Percentiles rank a stretch among this genome's conserved stretches.
These are phyloP conservation scores for Dioscorea alata DNA, from an alignment of 106 monocot species.

Conservation along the genomic window DNA sequence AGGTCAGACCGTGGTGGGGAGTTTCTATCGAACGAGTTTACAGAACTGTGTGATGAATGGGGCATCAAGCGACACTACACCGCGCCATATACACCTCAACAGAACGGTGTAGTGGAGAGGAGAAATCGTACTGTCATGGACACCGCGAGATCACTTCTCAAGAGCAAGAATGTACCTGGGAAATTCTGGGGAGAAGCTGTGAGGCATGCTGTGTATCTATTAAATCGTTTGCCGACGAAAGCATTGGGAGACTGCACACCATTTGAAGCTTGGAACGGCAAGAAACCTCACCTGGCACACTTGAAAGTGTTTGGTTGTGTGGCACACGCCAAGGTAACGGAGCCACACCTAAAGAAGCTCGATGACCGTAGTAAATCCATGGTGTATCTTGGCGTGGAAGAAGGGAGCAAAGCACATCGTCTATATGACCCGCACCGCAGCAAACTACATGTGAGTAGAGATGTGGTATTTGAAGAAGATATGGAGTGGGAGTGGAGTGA, in stretches of 20 bases:
- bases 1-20: no score
- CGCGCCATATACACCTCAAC: conserved; percentile 7
- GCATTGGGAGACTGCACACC: conserved; percentile 1
- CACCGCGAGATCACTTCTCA: conserved; percentile 11
- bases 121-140: conserved; percentile 6
- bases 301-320: conserved; percentile 14
- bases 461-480: conserved; percentile 11
- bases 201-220: conserved; percentile 9
- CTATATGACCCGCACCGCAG: not conserved
- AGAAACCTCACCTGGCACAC: conserved; percentile 5
- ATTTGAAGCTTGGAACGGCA: conserved; percentile 7
- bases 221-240: conserved; percentile 16
- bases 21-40: not conserved
- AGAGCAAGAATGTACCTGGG: conserved; percentile 10
- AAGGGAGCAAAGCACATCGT: not conserved
- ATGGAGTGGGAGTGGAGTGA: no score
- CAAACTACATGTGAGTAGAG: not conserved
- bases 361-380: conserved; percentile 4
- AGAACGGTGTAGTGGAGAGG: conserved; percentile 13
- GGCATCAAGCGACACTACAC: conserved; percentile 12
- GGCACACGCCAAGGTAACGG: not conserved
- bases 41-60: not conserved
- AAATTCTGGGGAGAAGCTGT: conserved; percentile 21
- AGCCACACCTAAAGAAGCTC: conserved; percentile 1
- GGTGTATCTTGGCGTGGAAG: conserved; percentile 11